Evolutionary conservation across 176 grass and related monocot species (phyloP).

Genomic region (Musa troglodytarum): DNA sequence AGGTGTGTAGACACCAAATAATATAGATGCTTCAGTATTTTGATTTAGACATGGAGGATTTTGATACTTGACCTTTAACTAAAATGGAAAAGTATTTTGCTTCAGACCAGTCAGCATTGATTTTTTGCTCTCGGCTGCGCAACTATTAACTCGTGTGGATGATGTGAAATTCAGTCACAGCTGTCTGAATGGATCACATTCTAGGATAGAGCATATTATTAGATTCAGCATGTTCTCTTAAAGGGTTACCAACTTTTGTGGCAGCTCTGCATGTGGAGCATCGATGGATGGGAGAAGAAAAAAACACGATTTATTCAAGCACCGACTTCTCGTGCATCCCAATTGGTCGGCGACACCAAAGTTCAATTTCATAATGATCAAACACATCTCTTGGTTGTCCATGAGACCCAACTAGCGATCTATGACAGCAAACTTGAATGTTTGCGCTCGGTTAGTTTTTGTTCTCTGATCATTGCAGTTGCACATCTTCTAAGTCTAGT

Average conservation of each 20-base stretch:
- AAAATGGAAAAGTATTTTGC: neutral
- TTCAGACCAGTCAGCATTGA: neutral
- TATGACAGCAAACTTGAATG: slow-evolving; percentile 28
- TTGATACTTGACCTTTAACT: neutral
- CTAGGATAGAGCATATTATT: too few relatives aligned
- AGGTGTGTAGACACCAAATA: neutral
- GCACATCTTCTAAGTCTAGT: neutral
- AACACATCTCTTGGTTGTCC: slow-evolving; percentile 24
- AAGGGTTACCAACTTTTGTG: too few relatives aligned
- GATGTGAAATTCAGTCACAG: too few relatives aligned
- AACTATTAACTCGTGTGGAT: too few relatives aligned
- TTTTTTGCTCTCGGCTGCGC: too few relatives aligned
- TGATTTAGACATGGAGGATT: neutral
- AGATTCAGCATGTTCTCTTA: too few relatives aligned
- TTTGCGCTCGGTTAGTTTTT: slow-evolving; percentile 52
- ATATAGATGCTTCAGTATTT: neutral
- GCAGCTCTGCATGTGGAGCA: slow-evolving; percentile 1
- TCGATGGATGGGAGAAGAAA: slow-evolving; percentile 13
- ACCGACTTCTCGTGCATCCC: slow-evolving; percentile 42
- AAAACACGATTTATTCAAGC: neutral
- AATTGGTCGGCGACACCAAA: slow-evolving; percentile 43
- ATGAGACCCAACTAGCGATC: slow-evolving; percentile 23
- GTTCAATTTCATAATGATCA: slow-evolving; percentile 34
- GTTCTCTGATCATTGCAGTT: neutral
- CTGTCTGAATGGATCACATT: too few relatives aligned